Percentiles rank a stretch among this genome's conserved stretches.
These are phyloP conservation scores for Globisporangium yorkense DNA, from an alignment of 352 stramenopile genomes.

Conservation along the genomic window DNA sequence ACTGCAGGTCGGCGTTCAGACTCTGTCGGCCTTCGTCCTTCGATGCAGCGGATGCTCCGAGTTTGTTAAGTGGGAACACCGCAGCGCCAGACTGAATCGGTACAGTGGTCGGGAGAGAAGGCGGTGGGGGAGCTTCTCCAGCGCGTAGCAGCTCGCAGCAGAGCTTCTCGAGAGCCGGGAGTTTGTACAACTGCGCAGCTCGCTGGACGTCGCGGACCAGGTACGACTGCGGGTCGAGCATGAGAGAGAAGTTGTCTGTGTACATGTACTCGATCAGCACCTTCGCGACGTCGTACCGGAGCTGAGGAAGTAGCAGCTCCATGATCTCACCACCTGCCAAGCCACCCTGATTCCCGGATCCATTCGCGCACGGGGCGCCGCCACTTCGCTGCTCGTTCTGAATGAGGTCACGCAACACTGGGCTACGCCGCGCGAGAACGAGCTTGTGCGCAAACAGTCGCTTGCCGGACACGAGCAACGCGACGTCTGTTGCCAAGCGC, in stretches of 20 bases:
- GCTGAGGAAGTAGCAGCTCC: conserved; percentile 42
- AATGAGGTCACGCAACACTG: conserved; percentile 48
- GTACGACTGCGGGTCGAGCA: conserved; percentile 40
- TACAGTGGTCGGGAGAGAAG: conserved; percentile 2
- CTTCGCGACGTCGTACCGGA: conserved; percentile 46
- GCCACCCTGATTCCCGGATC: background rate
- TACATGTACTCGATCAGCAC: conserved; percentile 69
- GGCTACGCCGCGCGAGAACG: conserved; percentile 49
- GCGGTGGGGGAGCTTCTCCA: conserved; percentile 8
- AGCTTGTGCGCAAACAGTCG: conserved; percentile 45
- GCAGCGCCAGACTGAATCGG: background rate
- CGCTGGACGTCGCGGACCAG: conserved; percentile 52
- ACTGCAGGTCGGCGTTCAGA: conserved; percentile 40
- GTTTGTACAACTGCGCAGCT: conserved; percentile 35
- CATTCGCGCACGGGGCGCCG: background rate
- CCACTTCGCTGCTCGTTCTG: conserved; percentile 30
- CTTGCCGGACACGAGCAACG: conserved; percentile 38
- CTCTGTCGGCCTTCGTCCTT: conserved; percentile 6
- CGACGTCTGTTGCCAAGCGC: conserved; percentile 25
- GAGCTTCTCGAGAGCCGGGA: conserved; percentile 31
- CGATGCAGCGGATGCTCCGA: background rate
- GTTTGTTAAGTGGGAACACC: background rate
- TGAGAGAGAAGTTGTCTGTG: conserved; percentile 52
- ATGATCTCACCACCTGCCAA: conserved; percentile 7
- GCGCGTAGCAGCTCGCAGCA: conserved; percentile 23